These are phyloP conservation scores for Paecilomyces fulvus DNA, from an alignment of 2,329 filamentous ascomycete species.

Conservation along the genomic window DNA sequence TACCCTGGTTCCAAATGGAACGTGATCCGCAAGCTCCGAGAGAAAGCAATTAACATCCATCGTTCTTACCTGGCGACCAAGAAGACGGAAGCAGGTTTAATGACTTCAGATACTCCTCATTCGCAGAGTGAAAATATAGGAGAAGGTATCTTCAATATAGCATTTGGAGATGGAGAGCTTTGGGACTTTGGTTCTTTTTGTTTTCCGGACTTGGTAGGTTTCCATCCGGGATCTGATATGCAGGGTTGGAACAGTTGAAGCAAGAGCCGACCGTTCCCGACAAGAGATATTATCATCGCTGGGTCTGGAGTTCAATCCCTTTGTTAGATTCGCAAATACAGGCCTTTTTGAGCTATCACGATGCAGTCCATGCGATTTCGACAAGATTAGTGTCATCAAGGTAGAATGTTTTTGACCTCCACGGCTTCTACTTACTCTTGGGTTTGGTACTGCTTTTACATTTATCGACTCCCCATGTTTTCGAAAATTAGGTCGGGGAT, in stretches of 20 bases:
- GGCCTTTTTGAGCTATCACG: too few species aligned
- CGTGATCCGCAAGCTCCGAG: constrained; percentile 2
- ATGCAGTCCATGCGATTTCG: too few species aligned
- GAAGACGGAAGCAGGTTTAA: constrained; percentile 15
- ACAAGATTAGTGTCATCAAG: too few species aligned
- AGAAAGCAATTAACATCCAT: constrained; percentile 3
- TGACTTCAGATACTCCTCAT: background rate
- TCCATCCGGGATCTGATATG: background rate
- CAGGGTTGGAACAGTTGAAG: background rate
- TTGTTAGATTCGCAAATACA: too few species aligned
- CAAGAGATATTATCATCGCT: too few species aligned
- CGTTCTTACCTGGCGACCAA: background rate
- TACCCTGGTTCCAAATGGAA: constrained; percentile 2
- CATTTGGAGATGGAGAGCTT: background rate
- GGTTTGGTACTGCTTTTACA: too few species aligned
- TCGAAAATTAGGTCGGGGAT: too few species aligned
- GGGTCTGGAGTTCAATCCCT: too few species aligned
- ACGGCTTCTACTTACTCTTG: too few species aligned
- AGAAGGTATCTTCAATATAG: background rate
- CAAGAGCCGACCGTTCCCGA: background rate
- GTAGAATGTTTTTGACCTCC: too few species aligned
- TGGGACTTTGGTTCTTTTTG: background rate
- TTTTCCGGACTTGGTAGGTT: background rate
- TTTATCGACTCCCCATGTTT: too few species aligned
- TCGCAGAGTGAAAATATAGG: background rate